Percentiles rank a stretch among this genome's conserved stretches.
Conservation (phyloP, 371 early-diverging fungal genomes). For the Haplosporangium sp. region DNA sequence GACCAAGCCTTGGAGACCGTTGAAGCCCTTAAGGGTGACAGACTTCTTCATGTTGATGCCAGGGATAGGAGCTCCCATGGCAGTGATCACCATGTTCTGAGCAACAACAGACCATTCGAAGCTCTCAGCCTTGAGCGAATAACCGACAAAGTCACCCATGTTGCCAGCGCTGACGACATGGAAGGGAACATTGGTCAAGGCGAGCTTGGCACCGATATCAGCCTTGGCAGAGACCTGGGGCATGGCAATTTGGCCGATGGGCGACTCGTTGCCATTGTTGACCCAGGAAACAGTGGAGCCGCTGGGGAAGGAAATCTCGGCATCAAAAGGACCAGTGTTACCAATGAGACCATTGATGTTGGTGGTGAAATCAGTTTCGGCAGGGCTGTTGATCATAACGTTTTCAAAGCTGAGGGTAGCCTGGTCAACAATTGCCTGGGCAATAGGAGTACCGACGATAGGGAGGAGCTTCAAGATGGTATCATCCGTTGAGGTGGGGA, state of each 20-base stretch:
- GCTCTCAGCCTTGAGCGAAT: conserved; percentile 64
- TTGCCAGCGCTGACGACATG: conserved; percentile 57
- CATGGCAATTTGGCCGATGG: conserved; percentile 66
- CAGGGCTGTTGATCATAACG: conserved; percentile 60
- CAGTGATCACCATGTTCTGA: conserved; percentile 60
- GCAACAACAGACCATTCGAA: conserved; percentile 67
- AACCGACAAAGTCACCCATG: conserved; percentile 66
- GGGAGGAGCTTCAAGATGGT: conserved; percentile 63
- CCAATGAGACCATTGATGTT: conserved; percentile 65
- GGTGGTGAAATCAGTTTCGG: conserved; percentile 61
- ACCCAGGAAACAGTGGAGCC: conserved; percentile 65
- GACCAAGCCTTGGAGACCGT: conserved; percentile 52
- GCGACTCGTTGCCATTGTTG: conserved; percentile 40
- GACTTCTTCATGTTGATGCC: conserved; percentile 65
- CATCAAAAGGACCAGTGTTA: conserved; percentile 70
- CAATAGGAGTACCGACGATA: conserved; percentile 67
- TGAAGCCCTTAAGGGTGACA: conserved; percentile 64
- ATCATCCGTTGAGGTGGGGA: conserved; percentile 59
- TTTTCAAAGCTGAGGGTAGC: conserved; percentile 61
- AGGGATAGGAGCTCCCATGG: conserved; percentile 67
- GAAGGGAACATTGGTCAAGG: conserved; percentile 61
- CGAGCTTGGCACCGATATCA: conserved; percentile 65
- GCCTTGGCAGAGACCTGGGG: conserved; percentile 55
- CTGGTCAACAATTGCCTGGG: conserved; percentile 65
- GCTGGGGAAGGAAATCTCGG: conserved; percentile 64